These are phyloP conservation scores for Crepidotus variabilis DNA, from an alignment of 768 basidiomycete species.

Conservation along the genomic window DNA sequence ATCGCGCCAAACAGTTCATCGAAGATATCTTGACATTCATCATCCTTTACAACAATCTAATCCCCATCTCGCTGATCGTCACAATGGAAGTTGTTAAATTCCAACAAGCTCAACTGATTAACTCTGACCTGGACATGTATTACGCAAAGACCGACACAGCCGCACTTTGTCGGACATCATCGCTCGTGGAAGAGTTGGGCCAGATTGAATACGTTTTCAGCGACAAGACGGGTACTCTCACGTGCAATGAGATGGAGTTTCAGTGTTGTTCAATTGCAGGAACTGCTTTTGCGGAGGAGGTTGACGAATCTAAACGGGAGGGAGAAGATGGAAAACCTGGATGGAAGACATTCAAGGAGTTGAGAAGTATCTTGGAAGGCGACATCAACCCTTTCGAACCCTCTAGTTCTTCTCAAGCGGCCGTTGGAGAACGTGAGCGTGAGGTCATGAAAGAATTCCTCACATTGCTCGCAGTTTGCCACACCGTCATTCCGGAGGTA, in stretches of 20 bases:
- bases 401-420: constrained; percentile 26
- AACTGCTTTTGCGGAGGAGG: constrained; percentile 82
- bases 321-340: constrained; percentile 53
- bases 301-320: constrained; percentile 82
- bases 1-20: constrained; percentile 72
- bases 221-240: constrained; percentile 93
- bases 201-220: constrained; percentile 97
- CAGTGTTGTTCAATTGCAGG: constrained; percentile 87
- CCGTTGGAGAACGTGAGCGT: constrained; percentile 35
- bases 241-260: constrained; percentile 99
- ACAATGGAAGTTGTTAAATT: constrained; percentile 99
- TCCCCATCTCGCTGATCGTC: constrained; percentile 97
- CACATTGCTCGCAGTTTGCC: constrained; percentile 88
- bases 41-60: constrained; percentile 98
- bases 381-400: constrained; percentile 53
- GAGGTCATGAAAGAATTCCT: constrained; percentile 69
- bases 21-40: constrained; percentile 99
- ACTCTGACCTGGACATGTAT: constrained; percentile 98
- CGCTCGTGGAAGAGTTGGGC: constrained; percentile 95
- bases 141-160: constrained; percentile 93
- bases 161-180: constrained; percentile 95
- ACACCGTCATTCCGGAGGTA: constrained; percentile 96
- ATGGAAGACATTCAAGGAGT: constrained; percentile 79
- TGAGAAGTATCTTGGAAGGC: constrained; percentile 53
- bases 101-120: constrained; percentile 96